Conservation (phyloP, 2,329 filamentous ascomycete species). For the Fusarium sp. region DNA sequence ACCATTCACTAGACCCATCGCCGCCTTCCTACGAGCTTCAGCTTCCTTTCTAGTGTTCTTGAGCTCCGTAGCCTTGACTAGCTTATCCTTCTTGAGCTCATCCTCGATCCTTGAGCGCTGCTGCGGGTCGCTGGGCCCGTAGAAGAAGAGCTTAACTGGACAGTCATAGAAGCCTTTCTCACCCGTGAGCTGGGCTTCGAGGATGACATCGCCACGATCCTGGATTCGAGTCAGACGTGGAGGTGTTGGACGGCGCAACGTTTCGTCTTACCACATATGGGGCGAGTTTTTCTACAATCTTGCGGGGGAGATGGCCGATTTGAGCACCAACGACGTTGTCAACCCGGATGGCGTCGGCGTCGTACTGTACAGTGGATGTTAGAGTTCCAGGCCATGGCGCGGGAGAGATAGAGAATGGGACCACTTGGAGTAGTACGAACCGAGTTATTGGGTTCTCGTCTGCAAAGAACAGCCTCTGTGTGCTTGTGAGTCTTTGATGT, state of each 20-base stretch:
- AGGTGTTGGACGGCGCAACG: background rate
- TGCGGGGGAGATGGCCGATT: slow-evolving; percentile 81
- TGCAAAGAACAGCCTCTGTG: slow-evolving; percentile 67
- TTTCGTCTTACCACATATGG: slow-evolving; percentile 70
- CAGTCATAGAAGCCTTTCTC: slow-evolving; percentile 76
- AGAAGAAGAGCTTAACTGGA: slow-evolving; percentile 75
- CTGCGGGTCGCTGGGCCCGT: slow-evolving; percentile 69
- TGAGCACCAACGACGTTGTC: slow-evolving; percentile 80
- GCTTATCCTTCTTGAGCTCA: slow-evolving; percentile 71
- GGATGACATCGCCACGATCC: slow-evolving; percentile 67
- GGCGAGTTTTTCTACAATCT: slow-evolving; percentile 76
- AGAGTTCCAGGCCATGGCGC: slow-evolving; percentile 1
- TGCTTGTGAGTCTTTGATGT: slow-evolving; percentile 8
- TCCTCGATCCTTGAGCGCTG: slow-evolving; percentile 66
- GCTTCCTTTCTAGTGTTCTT: slow-evolving; percentile 66
- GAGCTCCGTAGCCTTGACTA: slow-evolving; percentile 68
- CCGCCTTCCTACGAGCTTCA: slow-evolving; percentile 60
- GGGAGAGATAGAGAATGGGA: slow-evolving; percentile 5
- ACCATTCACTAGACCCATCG: slow-evolving; percentile 53
- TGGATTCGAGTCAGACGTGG: slow-evolving; percentile 45
- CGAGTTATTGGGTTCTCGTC: slow-evolving; percentile 73
- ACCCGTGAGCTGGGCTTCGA: slow-evolving; percentile 78
- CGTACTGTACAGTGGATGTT: slow-evolving; percentile 59
- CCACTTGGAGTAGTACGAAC: slow-evolving; percentile 45
- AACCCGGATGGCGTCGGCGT: slow-evolving; percentile 80